Conservation (phyloP, 2,329 filamentous ascomycete species). For the Byssochlamys sp. region DNA sequence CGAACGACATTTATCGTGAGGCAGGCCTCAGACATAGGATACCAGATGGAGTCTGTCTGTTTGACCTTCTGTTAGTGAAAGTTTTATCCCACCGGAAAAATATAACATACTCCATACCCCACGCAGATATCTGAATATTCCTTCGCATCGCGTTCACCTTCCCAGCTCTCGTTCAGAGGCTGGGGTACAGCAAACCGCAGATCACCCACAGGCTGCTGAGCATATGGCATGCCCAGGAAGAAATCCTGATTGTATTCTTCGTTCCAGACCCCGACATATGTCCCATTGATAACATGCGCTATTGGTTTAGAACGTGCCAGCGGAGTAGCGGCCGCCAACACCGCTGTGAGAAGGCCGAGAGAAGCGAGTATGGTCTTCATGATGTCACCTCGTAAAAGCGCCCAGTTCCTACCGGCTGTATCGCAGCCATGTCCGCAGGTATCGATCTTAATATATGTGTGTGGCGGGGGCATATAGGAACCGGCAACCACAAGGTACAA, state of each 20-base stretch:
- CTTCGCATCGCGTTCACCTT: slow-evolving; percentile 33
- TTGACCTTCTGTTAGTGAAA: slow-evolving; percentile 2
- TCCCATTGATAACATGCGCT: slow-evolving; percentile 37
- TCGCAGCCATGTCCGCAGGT: neutral
- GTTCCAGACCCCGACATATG: slow-evolving; percentile 37
- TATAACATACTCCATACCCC: slow-evolving; percentile 39
- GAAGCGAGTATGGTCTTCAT: neutral
- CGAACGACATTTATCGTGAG: slow-evolving; percentile 54
- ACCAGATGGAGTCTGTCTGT: slow-evolving; percentile 27
- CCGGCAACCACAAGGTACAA: neutral
- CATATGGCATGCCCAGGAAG: slow-evolving; percentile 50
- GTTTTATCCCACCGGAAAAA: neutral
- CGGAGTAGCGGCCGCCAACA: neutral
- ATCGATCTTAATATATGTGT: neutral
- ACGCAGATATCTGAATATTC: slow-evolving; percentile 41
- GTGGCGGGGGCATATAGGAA: neutral
- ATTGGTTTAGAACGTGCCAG: slow-evolving; percentile 11
- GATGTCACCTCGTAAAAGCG: neutral
- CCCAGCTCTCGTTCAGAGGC: slow-evolving; percentile 40
- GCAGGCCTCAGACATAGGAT: slow-evolving; percentile 45
- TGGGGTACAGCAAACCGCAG: slow-evolving; percentile 47
- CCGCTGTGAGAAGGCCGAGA: neutral
- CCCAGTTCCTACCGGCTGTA: neutral
- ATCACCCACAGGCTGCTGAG: slow-evolving; percentile 44
- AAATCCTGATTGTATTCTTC: slow-evolving; percentile 39